Evolutionary conservation across 2,329 filamentous ascomycete species (phyloP).

Genomic region (Trichophyton simii): DNA sequence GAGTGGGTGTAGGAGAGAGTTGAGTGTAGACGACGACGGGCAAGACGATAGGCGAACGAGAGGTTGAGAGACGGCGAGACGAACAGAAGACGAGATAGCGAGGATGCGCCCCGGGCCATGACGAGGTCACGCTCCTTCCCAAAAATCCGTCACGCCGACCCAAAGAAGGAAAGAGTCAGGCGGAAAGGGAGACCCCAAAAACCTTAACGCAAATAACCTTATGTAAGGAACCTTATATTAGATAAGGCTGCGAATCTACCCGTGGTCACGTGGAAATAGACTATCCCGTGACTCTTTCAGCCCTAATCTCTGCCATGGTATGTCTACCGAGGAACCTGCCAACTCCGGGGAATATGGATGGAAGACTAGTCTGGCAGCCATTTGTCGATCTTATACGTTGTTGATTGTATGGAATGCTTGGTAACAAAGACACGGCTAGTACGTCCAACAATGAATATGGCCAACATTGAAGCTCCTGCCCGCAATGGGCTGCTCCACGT

Average conservation of each 20-base stretch:
- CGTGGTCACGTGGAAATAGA: neutral
- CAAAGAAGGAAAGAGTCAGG: neutral
- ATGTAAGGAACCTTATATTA: conserved; percentile 1
- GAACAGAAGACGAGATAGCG: neutral
- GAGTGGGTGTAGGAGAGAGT: neutral
- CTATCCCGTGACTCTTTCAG: neutral
- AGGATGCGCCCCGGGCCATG: neutral
- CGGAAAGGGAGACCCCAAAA: neutral
- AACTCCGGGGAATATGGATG: too few species aligned
- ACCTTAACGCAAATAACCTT: neutral
- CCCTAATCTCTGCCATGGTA: too few species aligned
- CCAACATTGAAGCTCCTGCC: too few species aligned
- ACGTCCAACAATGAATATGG: too few species aligned
- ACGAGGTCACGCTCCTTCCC: neutral
- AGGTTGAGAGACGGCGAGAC: neutral
- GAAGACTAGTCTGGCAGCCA: too few species aligned
- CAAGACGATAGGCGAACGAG: neutral
- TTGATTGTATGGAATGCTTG: too few species aligned
- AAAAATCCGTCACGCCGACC: neutral
- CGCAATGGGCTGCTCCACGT: too few species aligned
- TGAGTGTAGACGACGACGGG: neutral
- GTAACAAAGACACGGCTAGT: too few species aligned
- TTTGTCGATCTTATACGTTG: too few species aligned
- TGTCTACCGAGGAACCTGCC: too few species aligned
- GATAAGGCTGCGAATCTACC: neutral